phyloP scores from a whole-genome alignment of 2,329 filamentous ascomycete genomes.

The Alternaria sp. region DNA sequence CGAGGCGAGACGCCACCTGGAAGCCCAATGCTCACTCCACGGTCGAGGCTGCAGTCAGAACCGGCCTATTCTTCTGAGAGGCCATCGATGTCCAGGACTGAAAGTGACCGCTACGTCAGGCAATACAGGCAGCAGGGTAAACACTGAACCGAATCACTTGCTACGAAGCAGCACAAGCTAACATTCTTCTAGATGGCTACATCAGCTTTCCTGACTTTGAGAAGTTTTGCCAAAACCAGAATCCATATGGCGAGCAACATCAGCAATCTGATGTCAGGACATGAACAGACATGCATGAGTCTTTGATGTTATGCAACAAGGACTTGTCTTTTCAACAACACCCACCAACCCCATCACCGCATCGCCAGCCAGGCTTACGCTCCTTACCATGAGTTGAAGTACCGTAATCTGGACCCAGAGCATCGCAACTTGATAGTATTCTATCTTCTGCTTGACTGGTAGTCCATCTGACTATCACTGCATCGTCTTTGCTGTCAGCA shows the following conservation, averaged over 20 bases:
- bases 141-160: slow-evolving; percentile 12
- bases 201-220: slow-evolving; percentile 80
- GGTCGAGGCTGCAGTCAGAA: slow-evolving; percentile 38
- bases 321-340: slow-evolving; percentile 10
- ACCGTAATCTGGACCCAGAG: background rate
- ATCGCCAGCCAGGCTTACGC: slow-evolving; percentile 15
- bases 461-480: slow-evolving; percentile 2
- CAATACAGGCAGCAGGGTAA: slow-evolving; percentile 51
- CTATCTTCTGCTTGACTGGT: background rate
- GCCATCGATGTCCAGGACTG: slow-evolving; percentile 47
- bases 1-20: slow-evolving; percentile 46
- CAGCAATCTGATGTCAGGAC: slow-evolving; percentile 44
- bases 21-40: slow-evolving; percentile 42
- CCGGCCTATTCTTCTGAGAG: slow-evolving; percentile 41
- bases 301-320: slow-evolving; percentile 11
- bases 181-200: slow-evolving; percentile 61
- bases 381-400: background rate
- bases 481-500: slow-evolving; percentile 5
- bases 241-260: slow-evolving; percentile 42
- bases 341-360: slow-evolving; percentile 17
- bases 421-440: slow-evolving; percentile 1
- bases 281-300: slow-evolving; percentile 30
- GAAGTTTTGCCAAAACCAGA: slow-evolving; percentile 62
- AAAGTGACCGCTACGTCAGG: slow-evolving; percentile 50
- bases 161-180: slow-evolving; percentile 15